Conservation (phyloP, 106 monocot species). For the Phalaenopsis aphrodite region DNA sequence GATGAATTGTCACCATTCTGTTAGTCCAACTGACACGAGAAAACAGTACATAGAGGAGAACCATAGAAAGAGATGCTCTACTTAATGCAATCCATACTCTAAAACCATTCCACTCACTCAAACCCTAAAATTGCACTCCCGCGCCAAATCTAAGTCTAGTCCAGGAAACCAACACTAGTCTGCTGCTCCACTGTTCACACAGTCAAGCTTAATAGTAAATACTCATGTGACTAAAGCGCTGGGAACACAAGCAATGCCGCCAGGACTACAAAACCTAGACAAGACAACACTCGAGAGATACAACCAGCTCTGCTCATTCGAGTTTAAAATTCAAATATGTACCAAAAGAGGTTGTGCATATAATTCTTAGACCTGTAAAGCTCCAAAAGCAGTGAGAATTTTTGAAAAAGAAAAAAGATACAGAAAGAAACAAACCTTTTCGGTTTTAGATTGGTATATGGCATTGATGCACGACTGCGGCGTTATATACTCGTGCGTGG, state of each 20-base stretch:
- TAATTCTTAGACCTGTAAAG: neutral
- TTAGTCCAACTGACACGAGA: neutral
- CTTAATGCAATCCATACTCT: neutral
- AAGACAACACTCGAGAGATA: neutral
- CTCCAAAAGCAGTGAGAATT: neutral
- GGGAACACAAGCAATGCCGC: neutral
- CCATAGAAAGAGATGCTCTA: neutral
- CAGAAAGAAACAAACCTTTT: conserved; percentile 49
- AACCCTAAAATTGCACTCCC: neutral
- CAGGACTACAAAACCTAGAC: neutral
- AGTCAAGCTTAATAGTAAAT: neutral
- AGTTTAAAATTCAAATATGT: neutral
- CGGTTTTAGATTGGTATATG: conserved; percentile 76
- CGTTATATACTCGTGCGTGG: conserved; percentile 88
- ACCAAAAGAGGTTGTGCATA: neutral
- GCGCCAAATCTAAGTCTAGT: neutral
- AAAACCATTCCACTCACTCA: neutral
- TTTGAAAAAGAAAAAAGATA: neutral
- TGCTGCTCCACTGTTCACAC: neutral
- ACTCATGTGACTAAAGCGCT: neutral
- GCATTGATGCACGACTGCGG: conserved; percentile 86
- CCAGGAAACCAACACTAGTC: neutral
- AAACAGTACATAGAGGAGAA: neutral
- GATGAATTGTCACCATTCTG: too few species aligned
- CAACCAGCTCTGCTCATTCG: neutral